Base-by-base conservation (phyloP, 495 filamentous ascomycete species). In the Aspergillus funiculosus region DNA sequence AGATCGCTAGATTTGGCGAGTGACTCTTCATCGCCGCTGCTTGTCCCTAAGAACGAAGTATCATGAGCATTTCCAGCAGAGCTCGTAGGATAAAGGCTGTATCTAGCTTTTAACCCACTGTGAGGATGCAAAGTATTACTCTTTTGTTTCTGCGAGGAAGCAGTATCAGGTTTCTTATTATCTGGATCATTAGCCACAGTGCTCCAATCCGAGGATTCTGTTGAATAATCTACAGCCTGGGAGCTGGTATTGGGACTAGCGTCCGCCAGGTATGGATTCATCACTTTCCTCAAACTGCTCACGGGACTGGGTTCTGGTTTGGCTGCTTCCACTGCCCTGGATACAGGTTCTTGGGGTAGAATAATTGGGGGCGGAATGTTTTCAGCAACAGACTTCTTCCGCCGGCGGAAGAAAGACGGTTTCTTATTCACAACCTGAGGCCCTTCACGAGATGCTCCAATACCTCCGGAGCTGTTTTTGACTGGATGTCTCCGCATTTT, bases 341-440 rank as follows among this genome's bases (percentile, higher is more conserved):
- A 52, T 19, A 50, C 53, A n/a, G 61, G 45, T 39, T 71, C 57
- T 32, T 61, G 62, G 18, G 62, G 64, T 31, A 66, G 66, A 28
- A 75, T 54, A 19, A 76, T 67, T 5, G 79, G 79, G 18, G 68
- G 67, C 21, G 69, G 73, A 22, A 61, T 59, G 47, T 59, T 73
- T 58, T 78, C 83, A 43, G 67, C 80, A 42, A 83, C 61, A 2
- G 89, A 95, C 67, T 86, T 88, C 76, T 98, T 98, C 52, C 92
- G 78, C 51, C 91, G 76, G 53, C 92, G 76, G 66, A 98, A 96
- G 72, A 98, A 96, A 1, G 90, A 94, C 3, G 83, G 77, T 62
- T 95, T 97, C 69, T 98, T 95, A 44, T 82, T 85, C 42, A 96
- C 77, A 1, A 74, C 70, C 18, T 77, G 78, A 21, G 67, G 69